Evolutionary conservation across 345 rosid genomes (phyloP), one percentile per base, ranked within the genome.

Genomic region (Pugionium cornutum): DNA sequence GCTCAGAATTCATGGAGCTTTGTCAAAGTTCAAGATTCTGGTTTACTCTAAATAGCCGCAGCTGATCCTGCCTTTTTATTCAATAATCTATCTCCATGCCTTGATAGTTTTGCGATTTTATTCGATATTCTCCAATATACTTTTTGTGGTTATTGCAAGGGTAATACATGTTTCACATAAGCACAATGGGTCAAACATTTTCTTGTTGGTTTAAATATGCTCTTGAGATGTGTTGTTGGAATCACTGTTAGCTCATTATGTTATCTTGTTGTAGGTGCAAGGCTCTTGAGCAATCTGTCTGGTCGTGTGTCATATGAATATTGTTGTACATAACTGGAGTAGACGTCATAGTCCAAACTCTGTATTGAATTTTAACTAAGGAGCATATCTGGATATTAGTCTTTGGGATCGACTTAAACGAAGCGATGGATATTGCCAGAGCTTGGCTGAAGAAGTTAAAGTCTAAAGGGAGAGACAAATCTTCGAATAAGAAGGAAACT

Each of bases 391-490:
- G 2, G 42, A 49, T 50, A 41, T 9, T 28, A 49, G 46, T 53
- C 2, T 28, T 64, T 64, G 53, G 41, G 29, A 41, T 56, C 10
- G 42, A 65, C 28, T 65, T 33, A 58, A 53, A 47, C 18, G 69
- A 61, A 61, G 66, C 28, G 64, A 92, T 92, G 98, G 98, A 88
- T 55, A 56, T 86, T 55, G 75, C 77, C 55, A 81, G 79, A 76
- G 80, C 80, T 79, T 92, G 97, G 97, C 78, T 89, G 76, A 85
- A 72, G 62, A 89, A 81, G 80, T 73, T 82, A 31, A 85, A 68
- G 80, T 83, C 90, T 34, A 92, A 85, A 80, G 88, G 82, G 67
- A 86, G 85, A 80, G 62, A 60, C 32, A 83, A 80, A 78, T 66
- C 91, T 31, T 68, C 91, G 3, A 86, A 83, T 70, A 86, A 82